phyloP scores from a whole-genome alignment of 2,329 filamentous ascomycete species.

The Aaosphaeria arxii region DNA sequence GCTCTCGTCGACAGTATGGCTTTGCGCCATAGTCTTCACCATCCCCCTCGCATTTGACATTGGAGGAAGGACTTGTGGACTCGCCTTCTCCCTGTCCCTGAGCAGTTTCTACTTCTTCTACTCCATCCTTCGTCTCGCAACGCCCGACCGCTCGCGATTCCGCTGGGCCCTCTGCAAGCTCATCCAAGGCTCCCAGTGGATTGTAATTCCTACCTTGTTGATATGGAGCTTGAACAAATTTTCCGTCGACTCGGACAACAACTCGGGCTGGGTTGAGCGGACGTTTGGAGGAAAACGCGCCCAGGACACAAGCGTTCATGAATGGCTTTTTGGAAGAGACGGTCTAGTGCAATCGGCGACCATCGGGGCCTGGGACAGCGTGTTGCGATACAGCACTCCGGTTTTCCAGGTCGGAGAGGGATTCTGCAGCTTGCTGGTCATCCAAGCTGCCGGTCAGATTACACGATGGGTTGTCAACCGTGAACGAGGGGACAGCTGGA shows the following conservation, averaged over 20 bases:
- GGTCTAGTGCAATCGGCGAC: slow-evolving; percentile 77
- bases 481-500: slow-evolving; percentile 92
- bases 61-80: slow-evolving; percentile 86
- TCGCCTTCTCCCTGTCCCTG: slow-evolving; percentile 88
- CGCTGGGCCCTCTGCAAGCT: slow-evolving; percentile 68
- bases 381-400: slow-evolving; percentile 85
- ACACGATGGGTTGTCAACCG: slow-evolving; percentile 93
- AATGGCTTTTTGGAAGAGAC: slow-evolving; percentile 86
- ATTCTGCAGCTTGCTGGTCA: slow-evolving; percentile 93
- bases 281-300: slow-evolving; percentile 68
- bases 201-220: slow-evolving; percentile 79
- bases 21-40: slow-evolving; percentile 88
- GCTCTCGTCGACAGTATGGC: slow-evolving; percentile 78
- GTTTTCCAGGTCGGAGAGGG: slow-evolving; percentile 93
- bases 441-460: slow-evolving; percentile 91
- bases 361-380: slow-evolving; percentile 84
- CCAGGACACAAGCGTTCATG: slow-evolving; percentile 63
- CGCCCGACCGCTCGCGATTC: slow-evolving; percentile 73
- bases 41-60: slow-evolving; percentile 98
- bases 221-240: slow-evolving; percentile 97
- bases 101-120: slow-evolving; percentile 89
- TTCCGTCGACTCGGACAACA: slow-evolving; percentile 78
- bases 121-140: slow-evolving; percentile 74
- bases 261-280: slow-evolving; percentile 72
- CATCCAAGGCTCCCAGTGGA: slow-evolving; percentile 76